Conservation (phyloP, 2,329 filamentous ascomycete species). For the Neoarthrinium moseri region DNA sequence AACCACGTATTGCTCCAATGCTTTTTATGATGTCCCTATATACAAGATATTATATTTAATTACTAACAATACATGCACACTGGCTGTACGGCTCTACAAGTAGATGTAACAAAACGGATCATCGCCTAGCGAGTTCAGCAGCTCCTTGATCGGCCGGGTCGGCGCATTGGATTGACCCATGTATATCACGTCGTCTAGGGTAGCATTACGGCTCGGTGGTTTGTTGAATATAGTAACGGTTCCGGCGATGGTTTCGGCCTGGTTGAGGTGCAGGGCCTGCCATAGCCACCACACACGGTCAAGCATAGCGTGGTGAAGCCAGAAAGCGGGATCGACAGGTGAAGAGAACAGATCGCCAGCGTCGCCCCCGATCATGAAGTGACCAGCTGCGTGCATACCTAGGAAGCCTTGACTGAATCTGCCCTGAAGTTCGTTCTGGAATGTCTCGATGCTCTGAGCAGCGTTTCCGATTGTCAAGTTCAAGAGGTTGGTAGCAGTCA, state of each 20-base stretch:
- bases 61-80: background rate
- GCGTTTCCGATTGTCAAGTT: constrained; percentile 13
- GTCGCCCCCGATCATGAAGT: constrained; percentile 28
- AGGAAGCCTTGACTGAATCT: constrained; percentile 20
- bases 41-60: too few species aligned
- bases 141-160: constrained; percentile 12
- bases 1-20: too few species aligned
- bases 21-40: too few species aligned
- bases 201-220: constrained; percentile 23
- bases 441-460: constrained; percentile 27
- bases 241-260: constrained; percentile 18
- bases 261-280: constrained; percentile 15
- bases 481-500: constrained; percentile 26
- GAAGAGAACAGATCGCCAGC: constrained; percentile 15
- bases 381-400: constrained; percentile 27
- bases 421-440: constrained; percentile 35
- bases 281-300: constrained; percentile 27
- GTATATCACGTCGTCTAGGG: constrained; percentile 19
- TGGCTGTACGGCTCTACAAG: background rate
- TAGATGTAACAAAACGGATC: constrained; percentile 21
- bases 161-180: constrained; percentile 15
- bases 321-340: constrained; percentile 24
- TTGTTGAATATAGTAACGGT: constrained; percentile 24
- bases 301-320: constrained; percentile 22
- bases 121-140: constrained; percentile 17